These are phyloP conservation scores for Prunus davidiana DNA, from an alignment of 306 rosid genomes.

Conservation along the genomic window DNA sequence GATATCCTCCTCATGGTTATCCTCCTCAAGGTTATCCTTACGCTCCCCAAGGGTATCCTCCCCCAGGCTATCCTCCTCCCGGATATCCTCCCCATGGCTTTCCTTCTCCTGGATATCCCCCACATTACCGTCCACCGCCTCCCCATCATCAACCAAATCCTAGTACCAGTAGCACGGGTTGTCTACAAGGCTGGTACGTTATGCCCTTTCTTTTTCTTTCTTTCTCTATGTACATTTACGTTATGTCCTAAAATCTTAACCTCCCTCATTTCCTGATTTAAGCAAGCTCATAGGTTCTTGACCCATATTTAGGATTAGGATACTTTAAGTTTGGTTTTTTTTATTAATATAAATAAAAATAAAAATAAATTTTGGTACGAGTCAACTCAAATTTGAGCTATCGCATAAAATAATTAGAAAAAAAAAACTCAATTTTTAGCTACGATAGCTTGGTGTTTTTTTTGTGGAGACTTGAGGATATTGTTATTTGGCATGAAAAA, in stretches of 20 bases:
- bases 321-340: too few species aligned
- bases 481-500: too few species aligned
- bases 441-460: too few species aligned
- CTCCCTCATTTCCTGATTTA: too few species aligned
- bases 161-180: slow-evolving; percentile 25
- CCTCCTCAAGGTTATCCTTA: slow-evolving; percentile 60
- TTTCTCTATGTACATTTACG: not conserved
- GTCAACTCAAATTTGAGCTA: too few species aligned
- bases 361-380: too few species aligned
- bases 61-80: slow-evolving; percentile 39
- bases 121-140: slow-evolving; percentile 22
- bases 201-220: not conserved
- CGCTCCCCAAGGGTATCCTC: slow-evolving; percentile 65
- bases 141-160: slow-evolving; percentile 48
- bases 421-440: too few species aligned
- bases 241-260: too few species aligned
- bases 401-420: too few species aligned
- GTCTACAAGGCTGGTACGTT: slow-evolving; percentile 69
- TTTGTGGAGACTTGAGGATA: too few species aligned
- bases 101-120: slow-evolving; percentile 58
- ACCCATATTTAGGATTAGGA: too few species aligned
- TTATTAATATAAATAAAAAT: fast-evolving
- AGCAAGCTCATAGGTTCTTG: too few species aligned
- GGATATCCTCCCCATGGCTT: slow-evolving; percentile 30
- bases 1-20: slow-evolving; percentile 27